Evolutionary conservation across 1,139 yeast species (phyloP), one percentile per base, ranked within the genome.

Genomic region (Sugiyamaella novakii): DNA sequence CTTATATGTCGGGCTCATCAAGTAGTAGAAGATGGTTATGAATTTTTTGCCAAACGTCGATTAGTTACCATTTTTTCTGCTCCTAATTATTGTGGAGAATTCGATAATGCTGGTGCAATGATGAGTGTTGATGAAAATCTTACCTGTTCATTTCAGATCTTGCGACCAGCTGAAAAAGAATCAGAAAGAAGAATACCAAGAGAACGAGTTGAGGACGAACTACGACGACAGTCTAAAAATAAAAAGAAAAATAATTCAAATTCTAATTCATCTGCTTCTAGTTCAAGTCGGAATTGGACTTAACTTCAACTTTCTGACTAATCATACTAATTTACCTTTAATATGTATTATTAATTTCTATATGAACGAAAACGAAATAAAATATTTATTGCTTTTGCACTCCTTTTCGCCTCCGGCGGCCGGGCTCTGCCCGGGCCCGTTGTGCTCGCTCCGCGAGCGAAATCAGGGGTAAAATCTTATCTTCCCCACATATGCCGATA

Each of bases 101-200:
- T 92, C 68, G 97, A 92, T 69, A 92, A 92, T 68, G 96, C 97
- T 6, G 98, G 98, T 62, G 98, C 98, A 29, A 91, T 92, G 96
- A 92, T 92, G 98, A 84, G 95, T 64, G 98, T 92, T 50, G 98
- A 92, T 69, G 97, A 91, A 70, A 84, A 92, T 67, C 79, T 92
- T 64, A 78, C 92, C 63, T 92, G 98, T 75, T 89, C 97, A 14
- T 92, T 92, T 86, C 98, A 92, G 73, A 91, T 92, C 64, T 80
- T 92, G 68, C 91, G 92, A 71, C 98, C 98, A 30, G 97, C 98
- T 44, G 98, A 92, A 69, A 92, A 92, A 79, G 84, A 84, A n/a
- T 18, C 33, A n/a, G 22, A 42, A 4, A 42, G 29, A 21, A 17
- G 33, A 11, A 10, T 11, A 14, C 31, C n/a, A 14, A 25, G 43